Evolutionary conservation across 352 stramenopile genomes (phyloP), one percentile per base, ranked within the genome.

Genomic region (Thalassiosira hispida): DNA sequence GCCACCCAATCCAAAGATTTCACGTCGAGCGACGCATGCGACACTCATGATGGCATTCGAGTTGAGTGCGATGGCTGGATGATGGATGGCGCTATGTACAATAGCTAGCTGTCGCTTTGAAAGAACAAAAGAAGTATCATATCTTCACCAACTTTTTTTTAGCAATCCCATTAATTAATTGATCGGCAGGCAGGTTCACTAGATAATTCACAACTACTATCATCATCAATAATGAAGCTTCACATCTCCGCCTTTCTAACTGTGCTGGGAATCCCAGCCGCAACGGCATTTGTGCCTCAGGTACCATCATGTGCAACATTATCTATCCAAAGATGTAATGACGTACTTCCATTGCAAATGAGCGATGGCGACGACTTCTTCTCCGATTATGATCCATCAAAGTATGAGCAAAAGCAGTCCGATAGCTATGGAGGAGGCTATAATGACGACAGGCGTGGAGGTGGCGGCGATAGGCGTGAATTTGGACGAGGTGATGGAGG

Each of bases 351-450:
- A 25, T 33, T 33, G 14, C 12, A 14, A n/a, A 35, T 33, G 23
- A 61, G 29, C 63, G 67, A 83, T 18, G 75, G 73, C 70, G 75
- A 87, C 47, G 80, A 84, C 29, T 87, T 61, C 61, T 85, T 79
- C 42, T 42, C 63, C 16, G 80, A 87, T 63, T 87, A 74, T 31
- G 80, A 87, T 69, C 64, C 64, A 52, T 79, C 69, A 60, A 31
- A 66, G 33, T 81, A 29, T 18, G 57, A 73, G 1, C 3, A 27
- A 12, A 38, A 72, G 20, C n/a, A 44, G 27, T 51, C 57, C 35
- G 23, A 22, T 31, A 27, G 1, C 18, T 18, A 16, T n/a, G 55
- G 46, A n/a, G 42, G 47, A 29, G 29, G 46, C 5, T 12, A 23
- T 47, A 61, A 38, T 59, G 18, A 29, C 18, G 14, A 18, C 25